phyloP scores from a whole-genome alignment of 352 stramenopile genomes.

The Pythium phragmiticola region DNA sequence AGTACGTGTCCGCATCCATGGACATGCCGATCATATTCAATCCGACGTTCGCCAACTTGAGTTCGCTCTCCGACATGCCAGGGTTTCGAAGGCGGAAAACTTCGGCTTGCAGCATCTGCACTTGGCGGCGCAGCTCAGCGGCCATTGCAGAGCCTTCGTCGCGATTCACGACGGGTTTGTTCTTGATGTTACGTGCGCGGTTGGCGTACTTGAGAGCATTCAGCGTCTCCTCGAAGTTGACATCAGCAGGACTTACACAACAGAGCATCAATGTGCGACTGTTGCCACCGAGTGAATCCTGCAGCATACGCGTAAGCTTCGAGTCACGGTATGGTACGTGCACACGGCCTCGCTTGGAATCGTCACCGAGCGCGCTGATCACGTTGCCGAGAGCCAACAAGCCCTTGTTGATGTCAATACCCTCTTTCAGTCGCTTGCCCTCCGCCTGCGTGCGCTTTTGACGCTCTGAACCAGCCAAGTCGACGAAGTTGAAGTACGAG shows the following conservation, averaged over 20 bases:
- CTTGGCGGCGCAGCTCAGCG: conserved; percentile 70
- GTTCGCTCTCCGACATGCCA: conserved; percentile 74
- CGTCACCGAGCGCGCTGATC: conserved; percentile 95
- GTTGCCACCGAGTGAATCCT: conserved; percentile 92
- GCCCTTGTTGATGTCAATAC: conserved; percentile 98
- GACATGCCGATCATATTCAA: conserved; percentile 66
- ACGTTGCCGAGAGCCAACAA: conserved; percentile 97
- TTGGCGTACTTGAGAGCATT: conserved; percentile 93
- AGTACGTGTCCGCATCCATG: conserved; percentile 75
- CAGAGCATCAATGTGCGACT: conserved; percentile 91
- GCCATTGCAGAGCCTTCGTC: conserved; percentile 76
- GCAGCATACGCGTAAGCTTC: conserved; percentile 93
- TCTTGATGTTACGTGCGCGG: conserved; percentile 89
- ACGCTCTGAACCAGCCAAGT: conserved; percentile 90
- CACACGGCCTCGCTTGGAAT: conserved; percentile 87
- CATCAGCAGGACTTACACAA: conserved; percentile 90
- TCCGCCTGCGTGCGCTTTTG: conserved; percentile 95
- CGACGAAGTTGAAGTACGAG: conserved; percentile 92
- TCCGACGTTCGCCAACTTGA: conserved; percentile 60
- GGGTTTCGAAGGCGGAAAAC: conserved; percentile 81
- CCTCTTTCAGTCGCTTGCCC: conserved; percentile 92
- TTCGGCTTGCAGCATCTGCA: conserved; percentile 81
- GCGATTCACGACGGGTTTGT: conserved; percentile 86
- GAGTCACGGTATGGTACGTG: conserved; percentile 95
- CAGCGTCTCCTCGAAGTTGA: conserved; percentile 91